A percentile compares a stretch with the other conserved stretches of the same genome.
phyloP scores from a whole-genome alignment of 2,329 filamentous ascomycete genomes.

The Aspergillus texensis region DNA sequence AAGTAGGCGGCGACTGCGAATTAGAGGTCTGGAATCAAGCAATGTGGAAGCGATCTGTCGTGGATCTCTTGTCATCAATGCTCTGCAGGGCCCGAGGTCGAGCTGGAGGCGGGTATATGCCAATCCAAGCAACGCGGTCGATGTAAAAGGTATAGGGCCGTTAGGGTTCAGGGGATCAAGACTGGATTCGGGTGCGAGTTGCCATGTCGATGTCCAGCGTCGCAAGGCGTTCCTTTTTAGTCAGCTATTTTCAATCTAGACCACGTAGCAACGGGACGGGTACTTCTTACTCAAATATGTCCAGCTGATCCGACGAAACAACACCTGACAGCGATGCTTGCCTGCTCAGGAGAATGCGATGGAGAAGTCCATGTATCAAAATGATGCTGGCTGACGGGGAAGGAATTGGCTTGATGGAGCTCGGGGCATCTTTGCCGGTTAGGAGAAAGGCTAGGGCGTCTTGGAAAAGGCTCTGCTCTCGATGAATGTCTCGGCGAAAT shows the following conservation, averaged over 20 bases:
- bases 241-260: neutral
- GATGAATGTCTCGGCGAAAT: neutral
- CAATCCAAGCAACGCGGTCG: conserved; percentile 65
- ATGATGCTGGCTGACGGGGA: neutral
- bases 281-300: conserved; percentile 28
- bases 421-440: neutral
- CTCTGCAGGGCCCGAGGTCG: conserved; percentile 40
- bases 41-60: conserved; percentile 42
- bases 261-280: conserved; percentile 11
- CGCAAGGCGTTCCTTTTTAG: conserved; percentile 41
- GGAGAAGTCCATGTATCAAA: neutral
- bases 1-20: conserved; percentile 57
- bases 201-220: conserved; percentile 45
- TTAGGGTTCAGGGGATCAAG: conserved; percentile 41
- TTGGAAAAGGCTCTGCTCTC: neutral
- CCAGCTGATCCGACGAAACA: neutral
- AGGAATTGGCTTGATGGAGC: neutral
- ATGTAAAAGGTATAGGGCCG: conserved; percentile 65
- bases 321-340: conserved; percentile 8
- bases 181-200: conserved; percentile 44
- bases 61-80: conserved; percentile 64
- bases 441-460: neutral
- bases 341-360: neutral
- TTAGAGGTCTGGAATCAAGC: conserved; percentile 54
- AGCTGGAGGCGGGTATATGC: conserved; percentile 51